Evolutionary conservation across 495 filamentous ascomycete species (phyloP), one percentile per base, ranked within the genome.

Genomic region (Penicillium manginii): DNA sequence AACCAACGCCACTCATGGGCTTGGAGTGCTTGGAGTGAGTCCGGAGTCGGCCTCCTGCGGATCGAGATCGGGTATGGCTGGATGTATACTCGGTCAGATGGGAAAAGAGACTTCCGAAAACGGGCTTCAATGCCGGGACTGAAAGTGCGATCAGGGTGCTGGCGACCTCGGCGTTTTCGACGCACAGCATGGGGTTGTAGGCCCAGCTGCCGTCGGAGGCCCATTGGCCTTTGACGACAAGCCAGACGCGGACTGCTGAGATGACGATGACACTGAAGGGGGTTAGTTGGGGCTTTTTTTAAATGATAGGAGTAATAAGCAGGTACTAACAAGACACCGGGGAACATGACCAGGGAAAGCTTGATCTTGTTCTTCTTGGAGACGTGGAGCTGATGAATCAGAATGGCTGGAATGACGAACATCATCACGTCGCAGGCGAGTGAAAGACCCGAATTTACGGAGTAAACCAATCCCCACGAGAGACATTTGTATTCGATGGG

Each of bases 161-260:
- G 12, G 75, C 78, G 14, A 81, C 70, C 43, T 81, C 78, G 19
- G 76, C 68, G 33, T 69, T 74, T 52, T 81, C 78, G 47, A 81
- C 64, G 12, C 65, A 76, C 6, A 81, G 58, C 73, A 77, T 73
- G 12, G 77, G 75, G 39, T 72, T 72, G 65, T 81, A 80, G 19
- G 67, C 62, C 78, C 78, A 81, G 37, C 73, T 74, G 42, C 66
- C 67, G 60, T 81, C 78, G 17, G 62, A 14, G 1, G 61, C 58
- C 71, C 73, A 79, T 58, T 77, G 72, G 19, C 78, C 75, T 14
- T 45, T 17, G n/a, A 72, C 69, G 6, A 80, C 76, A 21, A 81
- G 70, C 57, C 70, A 72, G 46, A 81, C 62, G 50, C 78, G 77
- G 54, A 73, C 40, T 32, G 71, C 62, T 26, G 77, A 78, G 32